Conservation (phyloP, 2,329 filamentous ascomycete genomes). For the Purpureocillium lavendulum region DNA sequence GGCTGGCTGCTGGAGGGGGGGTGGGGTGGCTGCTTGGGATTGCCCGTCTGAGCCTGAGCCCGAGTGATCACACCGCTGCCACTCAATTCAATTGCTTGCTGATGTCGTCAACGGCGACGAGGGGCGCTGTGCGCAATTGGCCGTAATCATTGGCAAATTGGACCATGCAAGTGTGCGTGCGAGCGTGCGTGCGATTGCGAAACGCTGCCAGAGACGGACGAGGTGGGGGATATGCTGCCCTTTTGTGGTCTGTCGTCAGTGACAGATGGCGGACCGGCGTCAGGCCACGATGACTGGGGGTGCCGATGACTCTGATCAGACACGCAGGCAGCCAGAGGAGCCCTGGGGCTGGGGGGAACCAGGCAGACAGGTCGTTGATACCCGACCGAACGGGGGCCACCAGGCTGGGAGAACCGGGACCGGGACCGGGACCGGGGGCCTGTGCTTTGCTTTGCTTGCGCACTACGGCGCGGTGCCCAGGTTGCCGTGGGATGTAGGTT, state of each 20-base stretch:
- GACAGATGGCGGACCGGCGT: background rate
- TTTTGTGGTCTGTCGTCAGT: background rate
- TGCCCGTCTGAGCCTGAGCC: background rate
- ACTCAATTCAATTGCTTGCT: constrained; percentile 1
- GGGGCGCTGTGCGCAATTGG: constrained; percentile 3
- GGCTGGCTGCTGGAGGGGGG: background rate
- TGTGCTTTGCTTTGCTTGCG: too few relatives aligned
- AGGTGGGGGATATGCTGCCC: background rate
- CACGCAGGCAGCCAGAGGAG: background rate
- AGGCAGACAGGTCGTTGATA: too few relatives aligned
- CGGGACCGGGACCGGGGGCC: too few relatives aligned
- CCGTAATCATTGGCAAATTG: constrained; percentile 1
- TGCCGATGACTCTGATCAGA: constrained; percentile 2
- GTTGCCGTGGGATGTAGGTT: too few relatives aligned
- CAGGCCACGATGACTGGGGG: background rate
- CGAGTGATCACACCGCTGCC: constrained; percentile 1
- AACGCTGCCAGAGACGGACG: too few relatives aligned
- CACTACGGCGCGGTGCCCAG: too few relatives aligned
- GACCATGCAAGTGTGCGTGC: background rate
- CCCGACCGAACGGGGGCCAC: too few relatives aligned
- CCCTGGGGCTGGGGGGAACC: background rate
- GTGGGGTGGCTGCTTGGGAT: background rate
- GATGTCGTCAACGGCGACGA: constrained; percentile 3
- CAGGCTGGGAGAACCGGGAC: too few relatives aligned
- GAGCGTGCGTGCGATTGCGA: constrained; percentile 1